Evolutionary conservation across 2,329 filamentous ascomycete species (phyloP), one percentile per base, ranked within the genome.

Genomic region (Nemania sp.): DNA sequence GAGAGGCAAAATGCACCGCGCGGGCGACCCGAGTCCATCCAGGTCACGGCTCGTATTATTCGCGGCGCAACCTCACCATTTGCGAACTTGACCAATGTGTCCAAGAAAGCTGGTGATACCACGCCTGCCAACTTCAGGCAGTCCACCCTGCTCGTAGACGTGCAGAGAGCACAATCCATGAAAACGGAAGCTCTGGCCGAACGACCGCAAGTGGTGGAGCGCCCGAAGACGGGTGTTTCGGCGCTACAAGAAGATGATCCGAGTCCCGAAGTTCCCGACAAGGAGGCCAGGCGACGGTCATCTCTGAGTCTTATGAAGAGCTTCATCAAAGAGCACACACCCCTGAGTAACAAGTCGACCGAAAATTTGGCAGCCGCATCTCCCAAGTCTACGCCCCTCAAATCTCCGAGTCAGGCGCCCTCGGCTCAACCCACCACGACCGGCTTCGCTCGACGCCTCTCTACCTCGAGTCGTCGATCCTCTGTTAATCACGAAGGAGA

Each of bases 11-110:
- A 71, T 54, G 65, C 74, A 6, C 73, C 78, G n/a, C 76, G 78
- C 15, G 80, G 81, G 5, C 79, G 79, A 1, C 83, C 88, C 5
- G 91, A 93, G 69, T 93, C 91, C 0, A 86, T 96, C n/a, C 93
- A 92, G 47, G 92, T 97, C 11, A 95, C 90, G 17, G 91, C 93
- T 50, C 87, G 89, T 53, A 96, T 96, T 64, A 80, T 96, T 39
- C 87, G 91, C 49, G 89, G 90, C 65, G 79, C 83, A 11, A 74
- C 72, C 18, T 78, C 83, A 35, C 73, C 73, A 18, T 76, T 77
- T 43, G 73, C 76, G 5, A 77, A 73, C 59, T 72, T 73, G 18
- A 70, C 78, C 1, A 81, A 83, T 17, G 67, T 73, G 2, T 75
- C 74, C 2, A 75, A 72, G 39, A 79, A 80, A 52, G 69, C 72